A percentile compares a stretch with the other conserved stretches of the same genome.
Evolutionary conservation across 2,329 filamentous ascomycete genomes (phyloP).

Genomic region (Verticillium nubilum): DNA sequence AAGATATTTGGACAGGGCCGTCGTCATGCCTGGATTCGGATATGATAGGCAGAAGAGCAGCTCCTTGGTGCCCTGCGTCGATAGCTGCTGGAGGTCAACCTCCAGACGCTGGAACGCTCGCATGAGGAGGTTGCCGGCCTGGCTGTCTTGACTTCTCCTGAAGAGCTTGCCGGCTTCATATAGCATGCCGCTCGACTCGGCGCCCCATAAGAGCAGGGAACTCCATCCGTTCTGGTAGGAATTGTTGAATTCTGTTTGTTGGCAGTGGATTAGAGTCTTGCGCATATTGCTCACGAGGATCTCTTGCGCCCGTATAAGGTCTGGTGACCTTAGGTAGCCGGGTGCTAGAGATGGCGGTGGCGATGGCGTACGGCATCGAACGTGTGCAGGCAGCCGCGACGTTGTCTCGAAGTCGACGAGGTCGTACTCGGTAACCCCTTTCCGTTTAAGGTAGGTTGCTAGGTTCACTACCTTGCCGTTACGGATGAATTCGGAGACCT

Average conservation of each 20-base stretch:
- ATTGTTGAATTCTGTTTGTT: slow-evolving; percentile 34
- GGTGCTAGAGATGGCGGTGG: slow-evolving; percentile 37
- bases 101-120: slow-evolving; percentile 37
- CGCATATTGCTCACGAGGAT: slow-evolving; percentile 36
- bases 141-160: slow-evolving; percentile 31
- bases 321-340: slow-evolving; percentile 35
- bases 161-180: slow-evolving; percentile 37
- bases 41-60: slow-evolving; percentile 37
- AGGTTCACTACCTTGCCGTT: slow-evolving; percentile 47
- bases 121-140: slow-evolving; percentile 33
- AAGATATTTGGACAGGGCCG: slow-evolving; percentile 39
- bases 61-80: slow-evolving; percentile 36
- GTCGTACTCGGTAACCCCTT: slow-evolving; percentile 48
- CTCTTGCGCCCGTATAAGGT: slow-evolving; percentile 37
- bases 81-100: slow-evolving; percentile 34
- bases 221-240: slow-evolving; percentile 32
- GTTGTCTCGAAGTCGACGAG: slow-evolving; percentile 39
- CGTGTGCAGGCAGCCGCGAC: slow-evolving; percentile 34
- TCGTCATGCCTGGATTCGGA: slow-evolving; percentile 37
- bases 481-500: slow-evolving; percentile 46
- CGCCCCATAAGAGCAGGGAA: slow-evolving; percentile 36
- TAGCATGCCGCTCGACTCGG: slow-evolving; percentile 35
- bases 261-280: slow-evolving; percentile 37
- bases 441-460: slow-evolving; percentile 46
- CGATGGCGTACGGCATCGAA: slow-evolving; percentile 39